These are phyloP conservation scores for Xylaria sp. DNA, from an alignment of 2,329 filamentous ascomycete species.

Conservation along the genomic window DNA sequence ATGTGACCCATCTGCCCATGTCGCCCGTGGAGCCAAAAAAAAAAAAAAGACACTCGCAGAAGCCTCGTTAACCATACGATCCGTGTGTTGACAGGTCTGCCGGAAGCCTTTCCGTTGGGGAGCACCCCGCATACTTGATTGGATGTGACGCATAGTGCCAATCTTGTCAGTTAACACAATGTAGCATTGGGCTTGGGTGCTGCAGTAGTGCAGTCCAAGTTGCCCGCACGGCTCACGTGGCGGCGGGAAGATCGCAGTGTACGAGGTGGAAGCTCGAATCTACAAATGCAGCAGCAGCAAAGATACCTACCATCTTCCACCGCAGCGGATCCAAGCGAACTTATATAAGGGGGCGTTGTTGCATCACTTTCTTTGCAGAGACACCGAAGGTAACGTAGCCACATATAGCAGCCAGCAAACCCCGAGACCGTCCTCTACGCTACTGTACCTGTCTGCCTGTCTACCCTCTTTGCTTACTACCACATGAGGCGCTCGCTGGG, in stretches of 20 bases:
- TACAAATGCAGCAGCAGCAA: background rate
- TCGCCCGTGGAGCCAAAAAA: slow-evolving; percentile 2
- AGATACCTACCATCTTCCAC: slow-evolving; percentile 1
- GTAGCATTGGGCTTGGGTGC: slow-evolving; percentile 19
- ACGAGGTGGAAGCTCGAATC: slow-evolving; percentile 13
- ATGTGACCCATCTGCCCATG: slow-evolving; percentile 13
- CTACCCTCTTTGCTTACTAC: too few species aligned
- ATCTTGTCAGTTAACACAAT: slow-evolving; percentile 11
- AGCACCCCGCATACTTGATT: slow-evolving; percentile 26
- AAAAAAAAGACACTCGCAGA: slow-evolving; percentile 6
- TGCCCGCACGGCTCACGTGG: slow-evolving; percentile 25
- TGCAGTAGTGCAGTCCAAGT: slow-evolving; percentile 1
- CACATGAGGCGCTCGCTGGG: background rate
- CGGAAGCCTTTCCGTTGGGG: slow-evolving; percentile 24
- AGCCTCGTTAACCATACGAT: slow-evolving; percentile 18
- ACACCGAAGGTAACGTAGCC: slow-evolving; percentile 28
- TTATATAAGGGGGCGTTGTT: too few species aligned
- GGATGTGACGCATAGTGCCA: slow-evolving; percentile 15
- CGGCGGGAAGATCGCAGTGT: slow-evolving; percentile 28
- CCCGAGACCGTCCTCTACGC: too few species aligned
- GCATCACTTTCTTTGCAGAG: slow-evolving; percentile 22
- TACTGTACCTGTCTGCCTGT: background rate
- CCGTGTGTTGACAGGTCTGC: slow-evolving; percentile 18
- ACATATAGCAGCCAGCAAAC: slow-evolving; percentile 19
- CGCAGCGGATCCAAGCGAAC: slow-evolving; percentile 16